Evolutionary conservation across 345 rosid genomes (phyloP).

Genomic region (Citrus medica): DNA sequence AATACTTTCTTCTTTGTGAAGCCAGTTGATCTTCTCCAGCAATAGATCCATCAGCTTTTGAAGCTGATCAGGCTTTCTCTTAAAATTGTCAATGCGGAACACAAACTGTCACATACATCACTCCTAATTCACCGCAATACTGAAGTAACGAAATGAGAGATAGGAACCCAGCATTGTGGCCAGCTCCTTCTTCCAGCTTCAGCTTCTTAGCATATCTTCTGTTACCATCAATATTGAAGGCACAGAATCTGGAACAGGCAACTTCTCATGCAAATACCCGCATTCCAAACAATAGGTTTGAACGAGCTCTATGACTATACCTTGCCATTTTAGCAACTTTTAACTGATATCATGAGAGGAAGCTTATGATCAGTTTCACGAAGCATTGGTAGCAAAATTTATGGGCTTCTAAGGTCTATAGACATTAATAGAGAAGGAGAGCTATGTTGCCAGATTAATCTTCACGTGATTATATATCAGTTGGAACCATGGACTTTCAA

Average conservation of each 20-base stretch:
- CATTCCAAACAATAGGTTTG: conserved; percentile 10
- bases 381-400: no score
- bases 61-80: conserved; percentile 59
- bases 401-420: no score
- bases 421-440: no score
- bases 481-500: background rate
- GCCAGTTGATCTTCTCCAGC: conserved; percentile 60
- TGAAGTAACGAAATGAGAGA: conserved; percentile 48
- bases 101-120: no score
- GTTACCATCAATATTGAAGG: conserved; percentile 68
- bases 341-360: no score
- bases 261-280: conserved; percentile 31
- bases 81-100: background rate
- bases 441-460: no score
- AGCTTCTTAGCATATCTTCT: conserved; percentile 23
- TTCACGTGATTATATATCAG: no score
- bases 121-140: conserved; percentile 28
- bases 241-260: conserved; percentile 43
- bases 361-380: no score
- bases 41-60: conserved; percentile 63
- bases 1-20: conserved; percentile 61
- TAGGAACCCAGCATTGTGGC: conserved; percentile 56
- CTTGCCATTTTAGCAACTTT: no score
- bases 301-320: background rate
- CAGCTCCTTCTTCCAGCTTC: conserved; percentile 40